Percentiles rank a stretch among this genome's conserved stretches.
Evolutionary conservation across 805 yeast species (phyloP).

Genomic region (Metschnikowia drakensbergensis): DNA sequence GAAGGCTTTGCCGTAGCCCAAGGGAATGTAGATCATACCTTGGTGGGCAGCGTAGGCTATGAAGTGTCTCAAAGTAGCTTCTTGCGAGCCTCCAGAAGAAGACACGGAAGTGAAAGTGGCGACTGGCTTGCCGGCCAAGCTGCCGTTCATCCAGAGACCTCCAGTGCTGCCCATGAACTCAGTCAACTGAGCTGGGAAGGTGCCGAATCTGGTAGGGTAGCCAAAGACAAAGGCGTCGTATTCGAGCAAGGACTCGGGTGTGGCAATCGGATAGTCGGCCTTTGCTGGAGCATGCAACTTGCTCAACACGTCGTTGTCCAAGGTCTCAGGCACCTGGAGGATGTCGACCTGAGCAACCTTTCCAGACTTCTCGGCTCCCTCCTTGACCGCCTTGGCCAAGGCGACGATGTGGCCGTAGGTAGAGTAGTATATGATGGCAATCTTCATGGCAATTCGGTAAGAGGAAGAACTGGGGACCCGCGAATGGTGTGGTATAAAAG

Average conservation of each 20-base stretch:
- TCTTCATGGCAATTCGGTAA: conserved; percentile 11
- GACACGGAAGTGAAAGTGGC: conserved; percentile 74
- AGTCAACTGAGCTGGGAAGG: conserved; percentile 21
- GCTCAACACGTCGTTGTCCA: conserved; percentile 18
- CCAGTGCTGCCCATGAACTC: conserved; percentile 21
- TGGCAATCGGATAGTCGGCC: conserved; percentile 20
- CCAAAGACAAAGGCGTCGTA: conserved; percentile 22
- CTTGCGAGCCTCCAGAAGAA: conserved; percentile 80
- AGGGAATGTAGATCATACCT: conserved; percentile 75
- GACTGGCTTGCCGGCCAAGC: conserved; percentile 25
- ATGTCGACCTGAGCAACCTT: conserved; percentile 48
- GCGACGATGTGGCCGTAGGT: conserved; percentile 18
- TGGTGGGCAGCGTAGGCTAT: conserved; percentile 70
- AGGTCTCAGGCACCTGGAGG: conserved; percentile 49
- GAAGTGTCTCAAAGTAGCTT: conserved; percentile 60
- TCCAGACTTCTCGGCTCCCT: conserved; percentile 15
- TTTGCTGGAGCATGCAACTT: conserved; percentile 20
- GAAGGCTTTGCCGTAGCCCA: conserved; percentile 63
- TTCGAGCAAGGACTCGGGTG: conserved; percentile 17
- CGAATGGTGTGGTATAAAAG: not conserved
- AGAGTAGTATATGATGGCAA: conserved; percentile 19
- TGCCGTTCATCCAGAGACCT: conserved; percentile 20
- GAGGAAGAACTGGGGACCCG: not conserved
- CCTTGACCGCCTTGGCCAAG: conserved; percentile 18
- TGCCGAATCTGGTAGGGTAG: conserved; percentile 20